Percentiles rank a stretch among this genome's conserved stretches.
phyloP scores from a whole-genome alignment of 2,329 filamentous ascomycete genomes.

The Sporothrix schenckii region DNA sequence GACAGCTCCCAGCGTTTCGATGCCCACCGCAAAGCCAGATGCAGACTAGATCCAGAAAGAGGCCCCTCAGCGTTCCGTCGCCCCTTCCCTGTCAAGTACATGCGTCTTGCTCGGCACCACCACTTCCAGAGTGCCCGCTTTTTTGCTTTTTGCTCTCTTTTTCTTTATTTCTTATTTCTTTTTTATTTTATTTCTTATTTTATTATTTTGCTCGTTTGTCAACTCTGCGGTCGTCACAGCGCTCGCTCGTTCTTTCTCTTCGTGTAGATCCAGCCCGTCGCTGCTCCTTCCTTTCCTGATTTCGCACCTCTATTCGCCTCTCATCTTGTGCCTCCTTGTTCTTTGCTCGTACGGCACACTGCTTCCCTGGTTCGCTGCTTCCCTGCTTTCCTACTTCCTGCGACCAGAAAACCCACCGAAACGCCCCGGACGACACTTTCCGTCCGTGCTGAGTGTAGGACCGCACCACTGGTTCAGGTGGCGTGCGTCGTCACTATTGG shows the following conservation, averaged over 20 bases:
- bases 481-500: constrained; percentile 10
- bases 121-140: constrained; percentile 18
- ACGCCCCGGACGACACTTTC: background rate
- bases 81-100: constrained; percentile 4
- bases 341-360: background rate
- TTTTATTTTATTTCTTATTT: background rate
- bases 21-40: constrained; percentile 9
- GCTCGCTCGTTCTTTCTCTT: background rate
- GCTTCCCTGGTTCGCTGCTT: background rate
- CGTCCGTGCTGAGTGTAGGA: constrained; percentile 5
- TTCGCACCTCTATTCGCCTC: background rate
- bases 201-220: no score
- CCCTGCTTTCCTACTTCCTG: background rate
- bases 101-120: constrained; percentile 15
- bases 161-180: background rate
- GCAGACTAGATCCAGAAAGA: background rate
- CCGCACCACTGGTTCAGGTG: constrained; percentile 1
- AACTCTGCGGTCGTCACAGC: no score
- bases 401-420: background rate
- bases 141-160: background rate
- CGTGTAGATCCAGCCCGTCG: background rate
- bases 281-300: background rate
- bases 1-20: constrained; percentile 8
- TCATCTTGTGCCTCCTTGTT: no score
- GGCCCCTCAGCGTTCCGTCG: constrained; percentile 23